A percentile compares a stretch with the other conserved stretches of the same genome.
Evolutionary conservation across 495 filamentous ascomycete genomes (phyloP).

Genomic region (Penicillium cataractarum): DNA sequence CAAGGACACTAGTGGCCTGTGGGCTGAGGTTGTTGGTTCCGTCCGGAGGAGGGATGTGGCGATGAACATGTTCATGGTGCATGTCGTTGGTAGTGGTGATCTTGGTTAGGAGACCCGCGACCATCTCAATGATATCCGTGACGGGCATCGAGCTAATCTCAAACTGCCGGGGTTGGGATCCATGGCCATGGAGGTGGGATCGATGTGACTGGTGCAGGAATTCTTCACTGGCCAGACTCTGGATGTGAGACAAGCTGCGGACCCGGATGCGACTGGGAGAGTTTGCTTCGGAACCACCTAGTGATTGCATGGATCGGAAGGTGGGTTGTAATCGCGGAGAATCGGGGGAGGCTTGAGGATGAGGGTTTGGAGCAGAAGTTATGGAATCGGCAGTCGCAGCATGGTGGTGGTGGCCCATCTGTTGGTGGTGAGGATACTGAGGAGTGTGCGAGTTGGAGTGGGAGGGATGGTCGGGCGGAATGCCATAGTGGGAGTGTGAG

Average conservation of each 20-base stretch:
- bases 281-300: slow-evolving; percentile 56
- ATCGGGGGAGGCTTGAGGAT: slow-evolving; percentile 47
- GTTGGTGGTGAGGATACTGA: slow-evolving; percentile 11
- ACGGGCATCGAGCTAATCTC: slow-evolving; percentile 99
- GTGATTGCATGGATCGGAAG: slow-evolving; percentile 50
- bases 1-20: slow-evolving; percentile 87
- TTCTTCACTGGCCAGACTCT: slow-evolving; percentile 81
- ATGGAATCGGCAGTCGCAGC: slow-evolving; percentile 19
- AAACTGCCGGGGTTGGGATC: slow-evolving; percentile 60
- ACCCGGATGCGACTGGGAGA: slow-evolving; percentile 81
- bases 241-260: slow-evolving; percentile 84
- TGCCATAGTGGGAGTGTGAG: slow-evolving; percentile 32
- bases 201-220: slow-evolving; percentile 51
- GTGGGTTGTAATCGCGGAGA: slow-evolving; percentile 59
- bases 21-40: slow-evolving; percentile 68
- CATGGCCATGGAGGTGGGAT: slow-evolving; percentile 53
- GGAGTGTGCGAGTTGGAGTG: slow-evolving; percentile 28
- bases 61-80: slow-evolving; percentile 82
- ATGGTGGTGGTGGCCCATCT: slow-evolving; percentile 22
- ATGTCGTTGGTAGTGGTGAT: slow-evolving; percentile 97
- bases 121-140: slow-evolving; percentile 98
- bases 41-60: slow-evolving; percentile 68
- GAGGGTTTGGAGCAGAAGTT: slow-evolving; percentile 18
- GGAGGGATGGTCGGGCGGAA: slow-evolving; percentile 24
- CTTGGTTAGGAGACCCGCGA: slow-evolving; percentile 95